phyloP scores from a whole-genome alignment of 1,139 yeast genomes.

The Hyphopichia wangnamkhiaoensis region DNA sequence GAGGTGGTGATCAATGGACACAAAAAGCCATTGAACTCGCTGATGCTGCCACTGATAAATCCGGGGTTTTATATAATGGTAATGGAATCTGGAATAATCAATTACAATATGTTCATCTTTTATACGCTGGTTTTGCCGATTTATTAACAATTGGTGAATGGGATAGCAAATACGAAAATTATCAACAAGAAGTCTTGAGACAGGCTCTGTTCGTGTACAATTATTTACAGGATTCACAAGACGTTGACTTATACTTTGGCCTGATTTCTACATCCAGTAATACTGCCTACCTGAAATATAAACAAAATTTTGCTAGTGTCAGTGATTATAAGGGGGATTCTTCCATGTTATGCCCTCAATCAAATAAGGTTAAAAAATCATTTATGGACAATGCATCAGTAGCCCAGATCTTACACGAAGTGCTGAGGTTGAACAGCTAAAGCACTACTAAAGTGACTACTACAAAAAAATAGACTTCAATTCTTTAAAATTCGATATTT shows the following conservation, averaged over 20 bases:
- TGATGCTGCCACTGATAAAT: slow-evolving; percentile 17
- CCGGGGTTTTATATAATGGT: slow-evolving; percentile 23
- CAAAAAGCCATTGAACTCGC: slow-evolving; percentile 18
- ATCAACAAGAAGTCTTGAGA: slow-evolving; percentile 17
- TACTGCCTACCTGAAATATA: too few relatives aligned
- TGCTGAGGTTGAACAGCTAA: too few relatives aligned
- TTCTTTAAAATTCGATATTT: too few relatives aligned
- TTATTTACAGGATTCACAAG: slow-evolving; percentile 24
- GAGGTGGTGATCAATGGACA: slow-evolving; percentile 13
- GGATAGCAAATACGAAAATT: slow-evolving; percentile 12
- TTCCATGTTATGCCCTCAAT: slow-evolving; percentile 12
- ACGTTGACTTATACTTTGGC: slow-evolving; percentile 15
- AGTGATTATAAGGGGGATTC: slow-evolving; percentile 7
- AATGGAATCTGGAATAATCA: slow-evolving; percentile 26
- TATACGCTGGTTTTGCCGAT: slow-evolving; percentile 27
- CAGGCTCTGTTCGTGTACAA: slow-evolving; percentile 24
- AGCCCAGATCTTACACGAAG: slow-evolving; percentile 24
- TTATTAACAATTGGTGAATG: slow-evolving; percentile 13
- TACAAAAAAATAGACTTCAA: neutral
- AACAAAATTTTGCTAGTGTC: too few relatives aligned
- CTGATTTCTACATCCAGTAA: slow-evolving; percentile 8
- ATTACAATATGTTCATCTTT: slow-evolving; percentile 24
- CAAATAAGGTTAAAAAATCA: slow-evolving; percentile 9
- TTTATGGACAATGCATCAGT: slow-evolving; percentile 26
- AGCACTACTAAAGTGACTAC: too few relatives aligned